A percentile compares a stretch with the other conserved stretches of the same genome.
Evolutionary conservation across 768 basidiomycete genomes (phyloP).

Genomic region (Cystofilobasidium bisporidii): DNA sequence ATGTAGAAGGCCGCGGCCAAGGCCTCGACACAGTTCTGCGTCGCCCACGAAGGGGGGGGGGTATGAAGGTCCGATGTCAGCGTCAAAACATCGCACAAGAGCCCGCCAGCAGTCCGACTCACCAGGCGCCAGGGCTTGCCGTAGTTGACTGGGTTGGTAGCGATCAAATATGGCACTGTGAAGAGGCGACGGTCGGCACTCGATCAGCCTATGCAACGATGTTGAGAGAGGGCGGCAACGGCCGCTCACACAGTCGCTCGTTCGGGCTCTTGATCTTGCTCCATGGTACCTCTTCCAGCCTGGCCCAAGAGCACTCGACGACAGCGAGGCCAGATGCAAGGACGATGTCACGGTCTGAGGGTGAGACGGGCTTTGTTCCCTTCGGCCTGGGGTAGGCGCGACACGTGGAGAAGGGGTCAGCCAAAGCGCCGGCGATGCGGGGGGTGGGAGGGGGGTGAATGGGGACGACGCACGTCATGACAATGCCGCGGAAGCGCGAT

Average conservation of each 20-base stretch:
- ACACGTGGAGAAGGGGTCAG: not conserved
- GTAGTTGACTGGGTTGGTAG: conserved; percentile 95
- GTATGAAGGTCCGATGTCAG: no score
- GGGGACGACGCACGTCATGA: conserved; percentile 90
- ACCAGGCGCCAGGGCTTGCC: conserved; percentile 84
- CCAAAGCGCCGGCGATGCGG: no score
- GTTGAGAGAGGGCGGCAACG: conserved; percentile 34
- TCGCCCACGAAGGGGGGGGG: not conserved
- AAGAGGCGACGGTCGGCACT: not conserved
- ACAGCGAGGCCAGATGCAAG: conserved; percentile 71
- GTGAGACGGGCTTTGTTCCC: conserved; percentile 65
- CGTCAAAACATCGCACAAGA: not conserved
- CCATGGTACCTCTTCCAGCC: conserved; percentile 89
- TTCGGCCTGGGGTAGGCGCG: conserved; percentile 54
- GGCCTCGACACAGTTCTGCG: conserved; percentile 36
- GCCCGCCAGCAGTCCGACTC: not conserved
- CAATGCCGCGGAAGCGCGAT: conserved; percentile 76
- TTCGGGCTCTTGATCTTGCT: conserved; percentile 84
- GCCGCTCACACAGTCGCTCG: conserved; percentile 79
- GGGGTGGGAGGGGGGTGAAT: no score
- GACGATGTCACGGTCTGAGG: conserved; percentile 73
- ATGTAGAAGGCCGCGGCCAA: conserved; percentile 91
- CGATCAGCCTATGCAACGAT: no score
- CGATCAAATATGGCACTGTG: conserved; percentile 85
- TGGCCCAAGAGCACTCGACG: conserved; percentile 98